Evolutionary conservation across 352 stramenopile species (phyloP).

Genomic region (Phytopythium boreale): DNA sequence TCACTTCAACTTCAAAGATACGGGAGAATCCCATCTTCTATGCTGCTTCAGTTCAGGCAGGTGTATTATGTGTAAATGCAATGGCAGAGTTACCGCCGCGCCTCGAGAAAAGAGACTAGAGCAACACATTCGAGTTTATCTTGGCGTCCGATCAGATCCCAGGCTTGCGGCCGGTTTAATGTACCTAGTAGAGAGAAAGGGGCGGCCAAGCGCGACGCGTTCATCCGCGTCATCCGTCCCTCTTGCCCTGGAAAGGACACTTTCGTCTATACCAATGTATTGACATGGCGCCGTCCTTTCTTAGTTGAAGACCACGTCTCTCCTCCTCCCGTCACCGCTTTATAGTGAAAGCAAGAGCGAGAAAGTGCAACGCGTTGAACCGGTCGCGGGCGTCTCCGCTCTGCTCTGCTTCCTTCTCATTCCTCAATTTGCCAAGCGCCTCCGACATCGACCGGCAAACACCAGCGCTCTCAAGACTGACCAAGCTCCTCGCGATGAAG

Average conservation of each 20-base stretch:
- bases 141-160: background rate
- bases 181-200: background rate
- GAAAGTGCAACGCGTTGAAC: background rate
- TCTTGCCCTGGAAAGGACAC: background rate
- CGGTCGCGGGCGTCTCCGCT: background rate
- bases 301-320: background rate
- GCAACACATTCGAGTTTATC: background rate
- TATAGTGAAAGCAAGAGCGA: conserved; percentile 4
- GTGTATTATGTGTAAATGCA: too few species aligned
- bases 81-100: too few species aligned
- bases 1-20: too few species aligned
- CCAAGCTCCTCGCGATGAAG: conserved; percentile 4
- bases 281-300: background rate
- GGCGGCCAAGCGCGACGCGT: background rate
- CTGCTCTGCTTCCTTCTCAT: background rate
- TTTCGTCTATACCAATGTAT: too few species aligned
- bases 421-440: conserved; percentile 3
- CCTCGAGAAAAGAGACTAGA: too few species aligned
- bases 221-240: background rate
- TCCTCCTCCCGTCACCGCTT: background rate
- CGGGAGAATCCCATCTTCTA: too few species aligned
- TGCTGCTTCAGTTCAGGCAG: too few species aligned
- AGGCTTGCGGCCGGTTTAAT: background rate
- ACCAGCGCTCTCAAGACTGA: background rate
- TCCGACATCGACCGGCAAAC: background rate